Evolutionary conservation across 2,329 filamentous ascomycete genomes (phyloP), one percentile per base, ranked within the genome.

Genomic region (Aspergillus sclerotialis): DNA sequence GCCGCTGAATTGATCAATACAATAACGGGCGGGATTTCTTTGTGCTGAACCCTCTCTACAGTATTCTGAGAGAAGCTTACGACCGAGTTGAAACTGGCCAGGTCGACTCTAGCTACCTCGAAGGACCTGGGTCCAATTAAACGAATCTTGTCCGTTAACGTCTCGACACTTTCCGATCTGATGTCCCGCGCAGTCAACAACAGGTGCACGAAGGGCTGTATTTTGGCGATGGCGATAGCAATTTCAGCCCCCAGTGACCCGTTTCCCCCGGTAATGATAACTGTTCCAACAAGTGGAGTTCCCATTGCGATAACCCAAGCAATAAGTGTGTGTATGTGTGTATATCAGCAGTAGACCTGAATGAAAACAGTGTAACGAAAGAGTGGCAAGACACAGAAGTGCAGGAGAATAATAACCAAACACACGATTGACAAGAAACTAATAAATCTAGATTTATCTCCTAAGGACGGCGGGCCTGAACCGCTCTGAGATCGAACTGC

Each of bases 181-280:
- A 53, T 46, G 47, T 58, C 42, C 17, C 55, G 56, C 13, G 49
- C 49, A 5, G 55, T 44, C 19, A 61, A 43, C 19, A 61, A 40
- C 7, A 61, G 36, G 33, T 61, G 58, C 7, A 55, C 50, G 30
- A 56, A 55, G n/a, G 58, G 57, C 26, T 60, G 55, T 9, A 49
- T 48, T 40, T 57, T 58, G 13, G 57, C 58, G 32, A 61, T 56
- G 23, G 54, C 49, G 24, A 58, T 35, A 17, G 56, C 55, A 37
- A 61, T 54, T 42, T 56, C 53, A n/a, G 57, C 58, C 9, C 58
- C 55, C 24, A 61, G 42, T 5, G 43, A 38, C 8, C 58, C 58
- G 50, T 56, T 57, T 28, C 50, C 58, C 11, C 57, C 58, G 23
- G 58, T 61, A 27, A 61, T 60, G 25, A 61, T 57, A 13, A 57